phyloP scores from a whole-genome alignment of 2,329 filamentous ascomycete genomes.

The Botryotinia convoluta region DNA sequence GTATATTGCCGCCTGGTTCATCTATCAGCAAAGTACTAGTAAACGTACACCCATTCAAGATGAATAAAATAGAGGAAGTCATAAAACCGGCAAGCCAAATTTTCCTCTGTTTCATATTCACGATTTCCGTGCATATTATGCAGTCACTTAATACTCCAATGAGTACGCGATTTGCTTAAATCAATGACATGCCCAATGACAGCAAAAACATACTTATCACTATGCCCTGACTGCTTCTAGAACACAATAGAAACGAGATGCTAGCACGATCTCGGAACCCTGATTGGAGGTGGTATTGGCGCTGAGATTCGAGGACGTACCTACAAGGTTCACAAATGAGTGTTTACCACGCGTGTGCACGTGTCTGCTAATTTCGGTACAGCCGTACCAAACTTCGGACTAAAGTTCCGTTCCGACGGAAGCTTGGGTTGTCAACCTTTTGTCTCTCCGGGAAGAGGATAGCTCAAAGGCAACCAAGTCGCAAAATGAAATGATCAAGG shows the following conservation, averaged over 20 bases:
- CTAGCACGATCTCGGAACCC: not conserved
- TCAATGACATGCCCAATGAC: not conserved
- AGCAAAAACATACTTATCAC: not conserved
- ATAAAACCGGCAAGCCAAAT: not conserved
- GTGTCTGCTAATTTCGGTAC: not conserved
- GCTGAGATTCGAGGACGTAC: not conserved
- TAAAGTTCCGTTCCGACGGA: not conserved
- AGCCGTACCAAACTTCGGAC: not conserved
- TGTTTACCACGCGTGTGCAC: not conserved
- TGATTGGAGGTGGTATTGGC: not conserved
- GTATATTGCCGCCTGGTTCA: too few species aligned
- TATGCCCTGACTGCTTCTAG: not conserved
- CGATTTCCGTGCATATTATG: not conserved
- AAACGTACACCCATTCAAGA: too few species aligned
- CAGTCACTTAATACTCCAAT: not conserved
- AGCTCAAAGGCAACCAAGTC: not conserved
- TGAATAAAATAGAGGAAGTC: too few species aligned
- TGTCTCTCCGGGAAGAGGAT: not conserved
- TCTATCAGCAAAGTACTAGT: too few species aligned
- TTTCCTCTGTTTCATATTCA: not conserved
- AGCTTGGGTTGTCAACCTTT: not conserved
- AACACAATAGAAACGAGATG: not conserved
- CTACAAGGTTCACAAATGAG: not conserved
- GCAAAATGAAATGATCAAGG: not conserved
- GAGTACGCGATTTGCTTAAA: not conserved